A percentile compares a stretch with the other conserved stretches of the same genome.
These are phyloP conservation scores for Populus hybrid DNA, from an alignment of 441 rosid species.

Conservation along the genomic window DNA sequence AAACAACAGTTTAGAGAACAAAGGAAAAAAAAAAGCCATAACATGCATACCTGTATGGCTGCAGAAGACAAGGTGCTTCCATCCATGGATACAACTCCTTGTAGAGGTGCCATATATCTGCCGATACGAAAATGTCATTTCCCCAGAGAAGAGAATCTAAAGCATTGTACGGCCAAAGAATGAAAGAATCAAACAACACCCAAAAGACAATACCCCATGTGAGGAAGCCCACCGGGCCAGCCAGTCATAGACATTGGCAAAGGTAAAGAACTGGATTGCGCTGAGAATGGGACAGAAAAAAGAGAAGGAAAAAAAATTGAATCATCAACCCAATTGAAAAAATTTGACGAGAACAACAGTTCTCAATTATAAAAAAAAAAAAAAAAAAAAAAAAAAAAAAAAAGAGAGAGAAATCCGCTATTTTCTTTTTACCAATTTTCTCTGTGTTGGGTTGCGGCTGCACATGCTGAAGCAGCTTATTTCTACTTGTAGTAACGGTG, in stretches of 20 bases:
- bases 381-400: not conserved
- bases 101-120: constrained; percentile 91
- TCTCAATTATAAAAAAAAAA: not conserved
- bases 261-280: constrained; percentile 60
- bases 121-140: constrained; percentile 25
- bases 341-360: not conserved
- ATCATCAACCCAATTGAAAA: constrained; percentile 4
- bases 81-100: constrained; percentile 87
- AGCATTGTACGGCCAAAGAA: not conserved
- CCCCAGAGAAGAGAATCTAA: constrained; percentile 11
- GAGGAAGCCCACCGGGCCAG: constrained; percentile 96
- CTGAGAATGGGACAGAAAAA: constrained; percentile 33
- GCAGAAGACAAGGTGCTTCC: constrained; percentile 61
- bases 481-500: constrained; percentile 26
- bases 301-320: not conserved
- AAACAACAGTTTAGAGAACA: not conserved
- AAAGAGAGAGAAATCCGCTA: not conserved
- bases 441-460: constrained; percentile 46
- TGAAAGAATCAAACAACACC: constrained; percentile 4
- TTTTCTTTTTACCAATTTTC: constrained; percentile 46
- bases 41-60: constrained; percentile 73
- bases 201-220: constrained; percentile 68
- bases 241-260: constrained; percentile 74
- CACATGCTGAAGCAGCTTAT: constrained; percentile 37
- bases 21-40: not conserved